Evolutionary conservation across 306 rosid genomes (phyloP), one percentile per base, ranked within the genome.

Genomic region (Vigna radiata): DNA sequence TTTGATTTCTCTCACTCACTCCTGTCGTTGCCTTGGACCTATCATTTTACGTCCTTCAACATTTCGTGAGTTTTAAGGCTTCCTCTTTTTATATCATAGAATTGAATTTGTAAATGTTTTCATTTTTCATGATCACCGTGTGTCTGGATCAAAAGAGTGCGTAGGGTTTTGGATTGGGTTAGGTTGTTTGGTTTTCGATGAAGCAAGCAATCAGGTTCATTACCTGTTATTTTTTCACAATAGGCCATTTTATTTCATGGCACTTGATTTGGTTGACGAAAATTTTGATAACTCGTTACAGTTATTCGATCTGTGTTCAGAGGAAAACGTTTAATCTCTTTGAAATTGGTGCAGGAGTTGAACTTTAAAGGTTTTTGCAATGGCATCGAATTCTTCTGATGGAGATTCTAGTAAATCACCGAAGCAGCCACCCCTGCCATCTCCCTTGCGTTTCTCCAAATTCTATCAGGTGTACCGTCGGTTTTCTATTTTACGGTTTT

Each of bases 361-460:
- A 73, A 70, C 36, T 79, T 67, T 3, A 43, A 68, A 72, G 81
- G 56, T 66, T 16, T 29, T 72, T 49, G 69, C 68, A 70, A 91
- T 91, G 94, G 94, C 96, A 6, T 56, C 79, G 16, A 86, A 87
- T 83, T 73, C 88, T 70, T 77, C 97, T 39, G 82, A 94, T 82
- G 97, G 89, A 66, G 87, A 77, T 49, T 75, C 76, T 44, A 59
- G 68, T 72, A 54, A 21, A 31, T 15, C 78, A 73, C 23, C 89
- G 31, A 94, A 91, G 84, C 80, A 81, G 70, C 97, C 98, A 53
- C 97, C 96, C 19, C 17, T 62, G 83, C 98, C 98, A 54, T 94
- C 98, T 72, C 97, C 97, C 33, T 44, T 91, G 88, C 94, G 98
- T 54, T 88, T 84, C 72, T 89, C 98, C 78, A 94, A 94, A 70